phyloP scores from a whole-genome alignment of 495 filamentous ascomycete species.

The Penicillium coffeae region DNA sequence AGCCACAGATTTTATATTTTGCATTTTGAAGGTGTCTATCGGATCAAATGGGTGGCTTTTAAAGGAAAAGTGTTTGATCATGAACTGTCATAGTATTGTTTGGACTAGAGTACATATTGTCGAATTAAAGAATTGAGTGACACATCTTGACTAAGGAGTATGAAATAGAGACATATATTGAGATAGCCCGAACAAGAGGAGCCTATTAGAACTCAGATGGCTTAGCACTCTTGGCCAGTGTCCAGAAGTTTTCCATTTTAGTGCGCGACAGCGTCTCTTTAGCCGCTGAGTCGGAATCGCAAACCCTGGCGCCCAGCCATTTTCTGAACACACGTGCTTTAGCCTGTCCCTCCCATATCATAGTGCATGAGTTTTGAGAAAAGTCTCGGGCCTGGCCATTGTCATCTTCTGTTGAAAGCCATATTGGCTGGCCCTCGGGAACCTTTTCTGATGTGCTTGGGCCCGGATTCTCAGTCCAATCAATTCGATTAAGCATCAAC shows the following conservation, averaged over 20 bases:
- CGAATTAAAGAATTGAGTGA: neutral
- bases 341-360: conserved; percentile 85
- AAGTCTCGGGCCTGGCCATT: conserved; percentile 77
- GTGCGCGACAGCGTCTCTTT: conserved; percentile 71
- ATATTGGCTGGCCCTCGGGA: conserved; percentile 58
- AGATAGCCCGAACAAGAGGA: too few relatives aligned
- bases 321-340: conserved; percentile 74
- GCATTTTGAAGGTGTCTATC: conserved; percentile 29
- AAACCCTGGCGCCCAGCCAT: conserved; percentile 74
- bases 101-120: neutral
- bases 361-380: conserved; percentile 68
- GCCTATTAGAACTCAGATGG: conserved; percentile 27
- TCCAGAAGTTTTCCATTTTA: conserved; percentile 97
- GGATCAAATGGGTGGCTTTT: too few relatives aligned
- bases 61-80: too few relatives aligned
- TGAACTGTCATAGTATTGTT: neutral
- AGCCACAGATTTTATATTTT: too few relatives aligned
- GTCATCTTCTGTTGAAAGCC: conserved; percentile 75
- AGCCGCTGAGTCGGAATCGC: conserved; percentile 84
- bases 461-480: conserved; percentile 86
- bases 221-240: conserved; percentile 73
- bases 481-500: conserved; percentile 85
- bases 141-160: neutral
- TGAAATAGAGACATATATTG: too few relatives aligned
- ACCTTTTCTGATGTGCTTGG: conserved; percentile 60